phyloP scores from a whole-genome alignment of 306 rosid species.

The Sesbania bispinosa region DNA sequence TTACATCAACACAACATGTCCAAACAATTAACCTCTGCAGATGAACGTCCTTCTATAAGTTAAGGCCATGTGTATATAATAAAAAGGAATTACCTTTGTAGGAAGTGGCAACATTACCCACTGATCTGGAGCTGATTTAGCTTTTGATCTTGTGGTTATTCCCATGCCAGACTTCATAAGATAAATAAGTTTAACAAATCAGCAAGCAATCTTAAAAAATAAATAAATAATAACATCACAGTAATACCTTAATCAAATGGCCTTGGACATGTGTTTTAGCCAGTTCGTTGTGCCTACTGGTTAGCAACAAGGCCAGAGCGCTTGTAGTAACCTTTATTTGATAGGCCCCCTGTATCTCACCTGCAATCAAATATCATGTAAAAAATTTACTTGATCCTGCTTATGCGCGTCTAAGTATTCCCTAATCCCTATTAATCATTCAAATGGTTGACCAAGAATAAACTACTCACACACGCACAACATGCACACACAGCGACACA shows the following conservation, averaged over 20 bases:
- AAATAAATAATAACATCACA: neutral
- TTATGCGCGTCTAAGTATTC: neutral
- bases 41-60: neutral
- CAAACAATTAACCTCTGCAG: neutral
- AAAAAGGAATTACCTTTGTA: slow-evolving; percentile 53
- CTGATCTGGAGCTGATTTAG: slow-evolving; percentile 84
- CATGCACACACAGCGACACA: no score
- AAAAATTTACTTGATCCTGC: slow-evolving; percentile 4
- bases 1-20: neutral
- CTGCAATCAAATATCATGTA: slow-evolving; percentile 41
- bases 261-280: slow-evolving; percentile 64
- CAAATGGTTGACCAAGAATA: neutral
- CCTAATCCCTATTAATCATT: neutral
- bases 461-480: no score
- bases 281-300: slow-evolving; percentile 62
- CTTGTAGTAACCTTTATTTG: slow-evolving; percentile 91
- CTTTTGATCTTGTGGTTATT: slow-evolving; percentile 86
- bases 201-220: slow-evolving; percentile 17
- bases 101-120: slow-evolving; percentile 87
- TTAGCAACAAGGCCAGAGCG: slow-evolving; percentile 78
- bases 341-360: slow-evolving; percentile 90
- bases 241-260: slow-evolving; percentile 60
- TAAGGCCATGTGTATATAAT: neutral
- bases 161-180: slow-evolving; percentile 57
- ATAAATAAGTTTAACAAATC: slow-evolving; percentile 24